phyloP scores from a whole-genome alignment of 768 basidiomycete genomes.

The Amanita muscaria region DNA sequence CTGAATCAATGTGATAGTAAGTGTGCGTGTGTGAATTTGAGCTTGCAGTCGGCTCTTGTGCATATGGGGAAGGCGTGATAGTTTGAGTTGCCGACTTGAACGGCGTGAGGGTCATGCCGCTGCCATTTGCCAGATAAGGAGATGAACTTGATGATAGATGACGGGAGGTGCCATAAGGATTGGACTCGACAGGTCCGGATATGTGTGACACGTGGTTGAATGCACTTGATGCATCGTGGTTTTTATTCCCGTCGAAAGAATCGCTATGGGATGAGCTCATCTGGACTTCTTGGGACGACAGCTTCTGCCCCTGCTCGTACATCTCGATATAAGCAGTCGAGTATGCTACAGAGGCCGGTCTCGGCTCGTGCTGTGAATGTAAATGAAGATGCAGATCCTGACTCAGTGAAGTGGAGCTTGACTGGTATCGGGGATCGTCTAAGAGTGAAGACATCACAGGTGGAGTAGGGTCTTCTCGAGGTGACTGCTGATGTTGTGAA shows the following conservation, averaged over 20 bases:
- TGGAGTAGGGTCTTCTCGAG: neutral
- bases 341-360: too few species aligned
- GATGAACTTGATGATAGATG: neutral
- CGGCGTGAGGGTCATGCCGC: neutral
- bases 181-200: neutral
- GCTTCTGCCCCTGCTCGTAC: neutral
- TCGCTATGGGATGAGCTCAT: neutral
- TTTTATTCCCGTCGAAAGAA: neutral
- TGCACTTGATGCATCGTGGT: neutral
- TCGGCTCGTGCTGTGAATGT: neutral
- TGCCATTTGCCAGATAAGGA: constrained; percentile 4
- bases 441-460: neutral
- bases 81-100: neutral
- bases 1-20: constrained; percentile 4
- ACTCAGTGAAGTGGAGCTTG: neutral
- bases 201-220: neutral
- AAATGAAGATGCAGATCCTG: neutral
- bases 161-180: neutral
- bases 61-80: constrained; percentile 2
- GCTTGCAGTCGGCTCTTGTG: neutral
- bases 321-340: neutral
- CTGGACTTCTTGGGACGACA: neutral
- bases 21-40: neutral
- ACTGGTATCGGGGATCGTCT: neutral
- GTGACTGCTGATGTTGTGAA: neutral